Evolutionary conservation across 1,284 basidiomycete genomes (phyloP), one percentile per base, ranked within the genome.

Genomic region (Pyrrhoderma lamaoense): DNA sequence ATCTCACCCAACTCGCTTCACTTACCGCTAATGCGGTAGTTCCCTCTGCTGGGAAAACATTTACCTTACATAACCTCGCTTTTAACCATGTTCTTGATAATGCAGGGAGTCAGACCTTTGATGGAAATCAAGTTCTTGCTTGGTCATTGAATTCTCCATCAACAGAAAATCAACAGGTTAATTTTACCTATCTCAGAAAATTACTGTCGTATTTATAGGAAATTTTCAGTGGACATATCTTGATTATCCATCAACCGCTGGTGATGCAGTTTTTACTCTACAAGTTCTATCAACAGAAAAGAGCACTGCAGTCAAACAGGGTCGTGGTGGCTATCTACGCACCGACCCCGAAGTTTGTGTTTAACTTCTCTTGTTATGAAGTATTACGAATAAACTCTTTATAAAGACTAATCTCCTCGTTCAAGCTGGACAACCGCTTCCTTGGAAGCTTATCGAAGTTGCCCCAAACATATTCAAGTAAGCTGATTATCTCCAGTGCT

Each of bases 61-160:
- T 49, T 25, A 18, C 19, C 9, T 19, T 53, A n/a, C 22, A 45
- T 16, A 49, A 49, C 25, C 44, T 52, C 16, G 38, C 38, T 7
- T 52, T 47, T 27, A 25, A 19, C 2, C 52, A 53, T 25, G 18
- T 11, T 14, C 47, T 53, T 43, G 47, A 53, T 36, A 45, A 49
- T 36, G 40, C 42, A 11, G 34, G 45, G 13, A n/a, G 21, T 7
- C 14, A 14, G 13, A 16, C 34, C 25, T 22, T 36, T 39, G 52
- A 53, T 36, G 52, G 47, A 13, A 53, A 49, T 14, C 40, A 45
- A 11, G 40, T 53, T 40, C 42, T 53, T 25, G 36, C 52, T 31
- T 53, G 47, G 47, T 5, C 9, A 13, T 36, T 43, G 16, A 47
- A 43, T 16, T 19, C 9, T 14, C 51, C 45, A 9, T 23, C 34